phyloP scores from a whole-genome alignment of 2,329 filamentous ascomycete species.

The Emericellopsis atlantica region DNA sequence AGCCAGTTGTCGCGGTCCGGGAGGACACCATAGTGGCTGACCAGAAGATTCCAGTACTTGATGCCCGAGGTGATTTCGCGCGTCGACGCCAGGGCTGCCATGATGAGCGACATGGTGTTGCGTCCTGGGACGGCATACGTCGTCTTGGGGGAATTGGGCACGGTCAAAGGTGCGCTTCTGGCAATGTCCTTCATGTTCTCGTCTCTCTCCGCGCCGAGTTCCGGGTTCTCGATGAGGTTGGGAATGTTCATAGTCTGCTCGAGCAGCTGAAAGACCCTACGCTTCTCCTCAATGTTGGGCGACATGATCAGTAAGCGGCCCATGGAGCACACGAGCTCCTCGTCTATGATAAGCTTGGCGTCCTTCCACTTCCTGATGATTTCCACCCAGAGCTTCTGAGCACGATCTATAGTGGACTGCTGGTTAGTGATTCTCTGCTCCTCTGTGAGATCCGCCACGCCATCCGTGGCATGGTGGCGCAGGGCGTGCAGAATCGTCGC shows the following conservation, averaged over 20 bases:
- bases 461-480: constrained; percentile 20
- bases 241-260: constrained; percentile 72
- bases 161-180: not conserved
- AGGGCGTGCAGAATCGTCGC: constrained; percentile 74
- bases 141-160: not conserved
- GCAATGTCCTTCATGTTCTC: constrained; percentile 10
- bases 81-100: constrained; percentile 50
- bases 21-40: constrained; percentile 42
- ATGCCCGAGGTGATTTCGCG: constrained; percentile 49
- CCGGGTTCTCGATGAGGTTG: constrained; percentile 27
- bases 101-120: constrained; percentile 55
- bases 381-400: constrained; percentile 60
- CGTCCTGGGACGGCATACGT: constrained; percentile 29
- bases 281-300: constrained; percentile 43
- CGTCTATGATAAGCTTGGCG: constrained; percentile 61
- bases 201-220: constrained; percentile 8
- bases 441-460: not conserved
- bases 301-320: constrained; percentile 62
- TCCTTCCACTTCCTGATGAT: constrained; percentile 63
- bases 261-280: constrained; percentile 63
- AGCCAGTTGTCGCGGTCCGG: constrained; percentile 65
- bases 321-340: constrained; percentile 70
- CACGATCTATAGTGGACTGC: constrained; percentile 11
- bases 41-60: constrained; percentile 69
- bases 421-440: constrained; percentile 11